phyloP scores from a whole-genome alignment of 2,329 filamentous ascomycete species.

The Blastomyces silverae region DNA sequence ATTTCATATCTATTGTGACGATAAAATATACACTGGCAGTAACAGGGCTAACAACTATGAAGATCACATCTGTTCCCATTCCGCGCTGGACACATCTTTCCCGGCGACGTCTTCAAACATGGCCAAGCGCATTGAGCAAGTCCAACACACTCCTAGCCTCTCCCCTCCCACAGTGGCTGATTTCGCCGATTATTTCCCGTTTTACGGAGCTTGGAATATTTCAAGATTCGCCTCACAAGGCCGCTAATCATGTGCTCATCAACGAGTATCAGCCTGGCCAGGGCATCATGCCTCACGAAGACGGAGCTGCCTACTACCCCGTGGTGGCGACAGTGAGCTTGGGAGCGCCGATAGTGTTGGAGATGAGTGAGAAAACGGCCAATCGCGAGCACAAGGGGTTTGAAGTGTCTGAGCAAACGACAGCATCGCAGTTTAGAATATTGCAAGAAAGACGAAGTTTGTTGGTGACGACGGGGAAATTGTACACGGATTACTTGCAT shows the following conservation, averaged over 20 bases:
- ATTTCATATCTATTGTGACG: background rate
- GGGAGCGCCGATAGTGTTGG: constrained; percentile 67
- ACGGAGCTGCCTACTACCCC: constrained; percentile 78
- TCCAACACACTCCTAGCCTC: constrained; percentile 67
- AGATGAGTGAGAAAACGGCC: constrained; percentile 59
- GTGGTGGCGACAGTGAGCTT: constrained; percentile 89
- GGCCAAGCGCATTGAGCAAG: constrained; percentile 74
- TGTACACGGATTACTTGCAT: constrained; percentile 54
- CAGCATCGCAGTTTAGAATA: constrained; percentile 48
- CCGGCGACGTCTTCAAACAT: constrained; percentile 84
- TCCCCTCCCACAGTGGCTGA: constrained; percentile 66
- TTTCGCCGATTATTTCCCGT: constrained; percentile 58
- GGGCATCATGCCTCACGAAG: constrained; percentile 97
- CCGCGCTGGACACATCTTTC: constrained; percentile 80
- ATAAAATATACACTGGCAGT: background rate
- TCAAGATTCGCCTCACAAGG: constrained; percentile 59
- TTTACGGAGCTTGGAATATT: constrained; percentile 48
- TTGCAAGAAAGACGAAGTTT: constrained; percentile 77
- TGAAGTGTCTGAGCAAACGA: constrained; percentile 42
- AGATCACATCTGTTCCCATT: constrained; percentile 58
- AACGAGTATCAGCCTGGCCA: constrained; percentile 86
- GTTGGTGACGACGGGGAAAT: constrained; percentile 48
- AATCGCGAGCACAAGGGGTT: constrained; percentile 33
- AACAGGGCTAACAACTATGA: constrained; percentile 6
- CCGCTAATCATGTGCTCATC: constrained; percentile 84